A percentile compares a stretch with the other conserved stretches of the same genome.
phyloP scores from a whole-genome alignment of 1,284 basidiomycete genomes.

The Coniophora puteana region DNA sequence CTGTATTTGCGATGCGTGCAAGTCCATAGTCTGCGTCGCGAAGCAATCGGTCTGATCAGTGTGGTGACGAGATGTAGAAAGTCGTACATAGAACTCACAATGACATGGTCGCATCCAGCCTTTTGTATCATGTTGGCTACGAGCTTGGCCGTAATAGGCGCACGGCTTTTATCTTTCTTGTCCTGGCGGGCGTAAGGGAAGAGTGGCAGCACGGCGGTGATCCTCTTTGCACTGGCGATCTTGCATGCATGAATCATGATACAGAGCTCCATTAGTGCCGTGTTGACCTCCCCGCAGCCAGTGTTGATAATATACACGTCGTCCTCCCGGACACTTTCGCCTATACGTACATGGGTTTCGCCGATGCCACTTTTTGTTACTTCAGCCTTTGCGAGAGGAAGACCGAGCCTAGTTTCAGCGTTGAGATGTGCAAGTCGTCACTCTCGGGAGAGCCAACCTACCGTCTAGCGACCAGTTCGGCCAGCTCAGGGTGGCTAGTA shows the following conservation, averaged over 20 bases:
- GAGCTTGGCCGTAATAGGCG: conserved; percentile 97
- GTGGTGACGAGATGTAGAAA: conserved; percentile 1
- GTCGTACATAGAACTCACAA: conserved; percentile 57
- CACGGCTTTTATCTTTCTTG: conserved; percentile 99
- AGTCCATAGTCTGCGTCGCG: conserved; percentile 84
- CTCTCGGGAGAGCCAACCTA: conserved; percentile 34
- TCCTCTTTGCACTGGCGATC: conserved; percentile 92
- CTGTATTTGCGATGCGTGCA: conserved; percentile 98
- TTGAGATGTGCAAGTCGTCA: conserved; percentile 6
- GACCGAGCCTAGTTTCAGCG: conserved; percentile 77
- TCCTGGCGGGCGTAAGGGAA: conserved; percentile 97
- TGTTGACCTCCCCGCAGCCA: conserved; percentile 83
- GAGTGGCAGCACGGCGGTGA: conserved; percentile 94
- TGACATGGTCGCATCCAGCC: conserved; percentile 98
- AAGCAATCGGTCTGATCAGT: conserved; percentile 1
- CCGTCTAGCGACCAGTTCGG: conserved; percentile 92
- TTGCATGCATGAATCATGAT: conserved; percentile 99
- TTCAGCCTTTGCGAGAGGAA: conserved; percentile 81
- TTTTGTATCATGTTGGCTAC: conserved; percentile 99
- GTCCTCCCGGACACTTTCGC: conserved; percentile 95
- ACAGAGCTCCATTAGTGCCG: conserved; percentile 92
- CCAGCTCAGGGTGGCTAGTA: conserved; percentile 94
- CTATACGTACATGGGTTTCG: conserved; percentile 89
- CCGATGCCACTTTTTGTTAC: conserved; percentile 89
- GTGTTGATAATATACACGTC: conserved; percentile 99